Conservation (phyloP, 2,329 filamentous ascomycete genomes). For the Diaporthe sp. region DNA sequence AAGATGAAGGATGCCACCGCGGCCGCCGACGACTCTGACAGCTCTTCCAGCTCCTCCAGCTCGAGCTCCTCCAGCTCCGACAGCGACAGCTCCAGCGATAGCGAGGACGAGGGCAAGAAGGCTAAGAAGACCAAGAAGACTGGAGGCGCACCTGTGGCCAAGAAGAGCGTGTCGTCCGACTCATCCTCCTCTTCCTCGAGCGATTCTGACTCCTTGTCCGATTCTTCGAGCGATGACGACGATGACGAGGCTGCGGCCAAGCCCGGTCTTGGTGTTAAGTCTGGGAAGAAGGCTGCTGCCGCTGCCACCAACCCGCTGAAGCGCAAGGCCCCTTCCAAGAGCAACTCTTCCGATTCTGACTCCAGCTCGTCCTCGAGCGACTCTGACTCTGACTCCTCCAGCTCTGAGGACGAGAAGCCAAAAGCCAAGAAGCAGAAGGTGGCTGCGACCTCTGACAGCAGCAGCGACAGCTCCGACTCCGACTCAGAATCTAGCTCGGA, state of each 20-base stretch:
- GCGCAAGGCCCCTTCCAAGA: slow-evolving; percentile 60
- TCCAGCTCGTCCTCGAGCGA: too few species aligned
- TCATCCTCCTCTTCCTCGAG: slow-evolving; percentile 25
- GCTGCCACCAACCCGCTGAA: slow-evolving; percentile 58
- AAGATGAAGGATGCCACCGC: slow-evolving; percentile 56
- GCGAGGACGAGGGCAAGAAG: slow-evolving; percentile 47
- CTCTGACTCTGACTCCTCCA: slow-evolving; percentile 49
- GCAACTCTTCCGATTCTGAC: slow-evolving; percentile 50
- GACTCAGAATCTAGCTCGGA: slow-evolving; percentile 43
- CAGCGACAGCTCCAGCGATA: slow-evolving; percentile 45
- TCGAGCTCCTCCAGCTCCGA: slow-evolving; percentile 44
- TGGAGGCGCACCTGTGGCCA: slow-evolving; percentile 39
- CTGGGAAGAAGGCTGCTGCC: slow-evolving; percentile 41
- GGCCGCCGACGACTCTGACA: slow-evolving; percentile 34
- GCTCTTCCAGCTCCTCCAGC: slow-evolving; percentile 36
- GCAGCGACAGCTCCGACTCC: slow-evolving; percentile 42
- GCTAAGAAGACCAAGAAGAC: slow-evolving; percentile 37
- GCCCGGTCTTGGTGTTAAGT: slow-evolving; percentile 36
- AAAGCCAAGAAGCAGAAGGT: slow-evolving; percentile 64
- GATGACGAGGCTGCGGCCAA: slow-evolving; percentile 41
- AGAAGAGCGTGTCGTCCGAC: slow-evolving; percentile 32
- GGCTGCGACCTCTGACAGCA: slow-evolving; percentile 43
- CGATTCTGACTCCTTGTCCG: slow-evolving; percentile 19
- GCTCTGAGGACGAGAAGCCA: slow-evolving; percentile 58
- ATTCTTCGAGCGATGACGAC: slow-evolving; percentile 32